A percentile compares a stretch with the other conserved stretches of the same genome.
Conservation (phyloP, 1,284 basidiomycete genomes). For the Melampsora americana region DNA sequence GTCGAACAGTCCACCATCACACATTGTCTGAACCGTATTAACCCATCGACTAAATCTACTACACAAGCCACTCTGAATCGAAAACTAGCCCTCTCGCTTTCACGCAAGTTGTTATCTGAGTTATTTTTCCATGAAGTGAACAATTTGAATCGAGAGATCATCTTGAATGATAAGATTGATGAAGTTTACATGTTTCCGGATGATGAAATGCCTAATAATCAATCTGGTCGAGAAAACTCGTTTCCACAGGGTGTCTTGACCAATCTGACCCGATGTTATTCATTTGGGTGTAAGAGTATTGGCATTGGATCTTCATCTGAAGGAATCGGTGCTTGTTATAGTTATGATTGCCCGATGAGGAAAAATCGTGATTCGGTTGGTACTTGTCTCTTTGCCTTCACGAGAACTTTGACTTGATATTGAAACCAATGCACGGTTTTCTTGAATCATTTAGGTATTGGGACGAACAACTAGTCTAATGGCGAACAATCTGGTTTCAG, state of each 20-base stretch:
- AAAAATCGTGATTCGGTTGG: background rate
- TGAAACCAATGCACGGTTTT: background rate
- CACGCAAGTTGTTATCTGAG: slow-evolving; percentile 17
- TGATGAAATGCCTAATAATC: slow-evolving; percentile 59
- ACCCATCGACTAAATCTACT: slow-evolving; percentile 36
- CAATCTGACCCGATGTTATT: slow-evolving; percentile 55
- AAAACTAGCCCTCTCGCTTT: slow-evolving; percentile 22
- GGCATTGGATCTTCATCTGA: background rate
- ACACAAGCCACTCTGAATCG: slow-evolving; percentile 37
- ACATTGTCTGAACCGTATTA: slow-evolving; percentile 25
- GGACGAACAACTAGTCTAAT: background rate
- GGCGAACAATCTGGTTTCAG: background rate
- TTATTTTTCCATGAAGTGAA: slow-evolving; percentile 29
- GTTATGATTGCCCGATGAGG: slow-evolving; percentile 27
- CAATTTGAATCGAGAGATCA: slow-evolving; percentile 54
- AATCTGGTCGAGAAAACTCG: slow-evolving; percentile 26
- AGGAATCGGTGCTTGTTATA: slow-evolving; percentile 4
- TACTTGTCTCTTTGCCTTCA: background rate
- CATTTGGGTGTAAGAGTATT: slow-evolving; percentile 70
- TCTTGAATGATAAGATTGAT: slow-evolving; percentile 82
- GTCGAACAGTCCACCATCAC: slow-evolving; percentile 19
- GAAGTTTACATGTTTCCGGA: slow-evolving; percentile 96
- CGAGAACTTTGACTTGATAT: background rate
- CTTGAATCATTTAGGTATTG: background rate
- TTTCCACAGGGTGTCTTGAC: slow-evolving; percentile 31